phyloP scores from a whole-genome alignment of 208 protist genomes.

The Acanthamoeba culbertsoni region DNA sequence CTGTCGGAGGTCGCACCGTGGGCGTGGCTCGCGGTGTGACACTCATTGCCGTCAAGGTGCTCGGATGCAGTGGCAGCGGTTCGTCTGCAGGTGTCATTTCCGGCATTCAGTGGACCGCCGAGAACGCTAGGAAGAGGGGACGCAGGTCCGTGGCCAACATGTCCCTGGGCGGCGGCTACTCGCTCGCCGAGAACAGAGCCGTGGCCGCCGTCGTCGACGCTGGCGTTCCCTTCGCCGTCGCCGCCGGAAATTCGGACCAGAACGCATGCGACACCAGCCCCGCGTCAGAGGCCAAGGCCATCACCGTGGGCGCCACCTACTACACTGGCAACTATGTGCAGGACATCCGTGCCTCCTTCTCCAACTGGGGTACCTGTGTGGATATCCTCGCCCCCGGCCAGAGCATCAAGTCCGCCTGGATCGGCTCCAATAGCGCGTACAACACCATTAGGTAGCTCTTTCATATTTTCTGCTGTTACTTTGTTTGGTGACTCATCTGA shows the following conservation, averaged over 20 bases:
- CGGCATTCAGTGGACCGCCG: conserved; percentile 53
- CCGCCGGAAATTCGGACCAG: conserved; percentile 60
- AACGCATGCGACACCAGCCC: conserved; percentile 61
- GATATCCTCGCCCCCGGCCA: conserved; percentile 55
- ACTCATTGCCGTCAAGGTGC: conserved; percentile 62
- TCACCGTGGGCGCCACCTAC: conserved; percentile 60
- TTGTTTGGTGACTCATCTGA: too few relatives aligned
- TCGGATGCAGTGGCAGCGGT: conserved; percentile 56
- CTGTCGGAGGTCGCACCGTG: neutral
- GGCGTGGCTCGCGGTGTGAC: conserved; percentile 1
- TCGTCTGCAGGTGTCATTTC: conserved; percentile 49
- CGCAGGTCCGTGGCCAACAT: conserved; percentile 59
- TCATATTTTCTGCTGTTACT: neutral
- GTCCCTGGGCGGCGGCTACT: conserved; percentile 64
- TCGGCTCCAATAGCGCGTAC: conserved; percentile 22
- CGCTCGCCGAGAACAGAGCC: neutral
- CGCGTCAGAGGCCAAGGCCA: conserved; percentile 41
- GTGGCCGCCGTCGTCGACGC: conserved; percentile 37
- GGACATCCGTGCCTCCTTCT: conserved; percentile 44
- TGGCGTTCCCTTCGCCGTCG: conserved; percentile 59
- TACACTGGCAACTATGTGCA: neutral
- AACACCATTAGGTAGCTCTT: too few relatives aligned
- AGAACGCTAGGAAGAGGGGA: conserved; percentile 15
- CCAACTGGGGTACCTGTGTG: conserved; percentile 60
- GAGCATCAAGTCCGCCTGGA: conserved; percentile 53